A percentile compares a stretch with the other conserved stretches of the same genome.
Conservation (phyloP, 2,329 filamentous ascomycete species). For the Didymella lethalis region DNA sequence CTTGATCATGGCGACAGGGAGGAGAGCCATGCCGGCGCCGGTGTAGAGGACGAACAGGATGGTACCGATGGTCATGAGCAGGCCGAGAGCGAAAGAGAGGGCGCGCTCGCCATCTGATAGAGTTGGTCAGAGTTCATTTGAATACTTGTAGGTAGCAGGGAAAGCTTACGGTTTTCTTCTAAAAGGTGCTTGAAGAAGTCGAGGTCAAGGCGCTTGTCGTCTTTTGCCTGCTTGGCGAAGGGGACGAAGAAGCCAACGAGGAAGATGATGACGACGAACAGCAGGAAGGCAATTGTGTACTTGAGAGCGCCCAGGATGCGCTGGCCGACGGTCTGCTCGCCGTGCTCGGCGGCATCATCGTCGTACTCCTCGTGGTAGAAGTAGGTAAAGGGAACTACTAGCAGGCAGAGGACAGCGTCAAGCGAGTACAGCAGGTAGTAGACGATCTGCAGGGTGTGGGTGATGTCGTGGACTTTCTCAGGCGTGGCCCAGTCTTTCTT, state of each 20-base stretch:
- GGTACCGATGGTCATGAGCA: conserved; percentile 88
- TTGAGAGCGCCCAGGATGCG: conserved; percentile 86
- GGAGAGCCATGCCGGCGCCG: conserved; percentile 82
- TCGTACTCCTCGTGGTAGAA: conserved; percentile 99
- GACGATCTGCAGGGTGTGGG: conserved; percentile 81
- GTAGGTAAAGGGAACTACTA: conserved; percentile 94
- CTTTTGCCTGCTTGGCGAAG: conserved; percentile 70
- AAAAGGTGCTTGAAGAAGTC: conserved; percentile 91
- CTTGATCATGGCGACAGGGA: conserved; percentile 92
- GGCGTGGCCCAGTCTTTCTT: conserved; percentile 97
- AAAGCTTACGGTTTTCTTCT: conserved; percentile 73
- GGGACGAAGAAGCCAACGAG: conserved; percentile 94
- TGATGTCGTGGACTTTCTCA: conserved; percentile 77
- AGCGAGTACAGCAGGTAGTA: conserved; percentile 94
- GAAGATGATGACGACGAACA: conserved; percentile 83
- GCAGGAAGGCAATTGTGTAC: conserved; percentile 86
- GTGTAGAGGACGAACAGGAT: conserved; percentile 90
- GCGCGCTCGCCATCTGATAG: conserved; percentile 81
- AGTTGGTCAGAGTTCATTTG: conserved; percentile 21
- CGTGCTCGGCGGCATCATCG: conserved; percentile 83
- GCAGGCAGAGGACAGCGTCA: conserved; percentile 85
- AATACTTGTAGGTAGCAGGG: conserved; percentile 21
- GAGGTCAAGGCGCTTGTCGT: conserved; percentile 74
- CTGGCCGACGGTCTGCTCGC: conserved; percentile 73
- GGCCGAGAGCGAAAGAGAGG: conserved; percentile 84